These are phyloP conservation scores for Lentithecium fluviatile DNA, from an alignment of 495 filamentous ascomycete species.

Conservation along the genomic window DNA sequence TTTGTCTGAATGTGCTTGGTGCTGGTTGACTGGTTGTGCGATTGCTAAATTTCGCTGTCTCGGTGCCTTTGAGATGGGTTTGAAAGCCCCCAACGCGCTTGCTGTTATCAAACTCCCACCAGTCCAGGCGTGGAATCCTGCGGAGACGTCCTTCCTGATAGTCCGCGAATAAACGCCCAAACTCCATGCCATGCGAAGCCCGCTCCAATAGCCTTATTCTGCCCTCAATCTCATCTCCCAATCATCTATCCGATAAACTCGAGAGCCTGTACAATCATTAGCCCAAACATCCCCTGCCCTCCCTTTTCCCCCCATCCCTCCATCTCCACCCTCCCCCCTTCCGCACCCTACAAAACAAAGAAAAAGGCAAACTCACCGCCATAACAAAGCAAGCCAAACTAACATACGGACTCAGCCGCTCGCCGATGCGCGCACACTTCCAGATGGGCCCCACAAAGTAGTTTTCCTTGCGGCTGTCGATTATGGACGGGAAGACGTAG, in stretches of 20 bases:
- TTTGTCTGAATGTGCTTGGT: background rate
- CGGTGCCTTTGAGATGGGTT: no score
- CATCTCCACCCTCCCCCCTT: background rate
- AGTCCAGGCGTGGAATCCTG: no score
- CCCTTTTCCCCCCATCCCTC: background rate
- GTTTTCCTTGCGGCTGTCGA: slow-evolving; percentile 89
- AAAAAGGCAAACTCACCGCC: slow-evolving; percentile 70
- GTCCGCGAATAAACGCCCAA: no score
- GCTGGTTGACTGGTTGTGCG: background rate
- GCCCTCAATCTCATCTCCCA: background rate
- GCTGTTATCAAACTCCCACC: no score
- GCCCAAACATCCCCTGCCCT: slow-evolving; percentile 1
- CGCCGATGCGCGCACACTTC: slow-evolving; percentile 93
- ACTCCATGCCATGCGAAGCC: background rate
- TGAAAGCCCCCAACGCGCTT: no score
- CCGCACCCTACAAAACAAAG: no score
- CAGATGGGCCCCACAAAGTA: slow-evolving; percentile 82
- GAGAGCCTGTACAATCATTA: slow-evolving; percentile 1
- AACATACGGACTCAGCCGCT: slow-evolving; percentile 92
- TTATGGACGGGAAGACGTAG: slow-evolving; percentile 82
- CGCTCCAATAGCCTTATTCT: background rate
- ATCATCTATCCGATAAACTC: slow-evolving; percentile 12
- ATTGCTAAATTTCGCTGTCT: background rate
- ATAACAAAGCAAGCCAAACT: slow-evolving; percentile 91
- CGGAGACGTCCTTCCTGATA: no score